Base-by-base conservation (phyloP, 1,284 basidiomycete genomes). In the Leccinum solheimii region DNA sequence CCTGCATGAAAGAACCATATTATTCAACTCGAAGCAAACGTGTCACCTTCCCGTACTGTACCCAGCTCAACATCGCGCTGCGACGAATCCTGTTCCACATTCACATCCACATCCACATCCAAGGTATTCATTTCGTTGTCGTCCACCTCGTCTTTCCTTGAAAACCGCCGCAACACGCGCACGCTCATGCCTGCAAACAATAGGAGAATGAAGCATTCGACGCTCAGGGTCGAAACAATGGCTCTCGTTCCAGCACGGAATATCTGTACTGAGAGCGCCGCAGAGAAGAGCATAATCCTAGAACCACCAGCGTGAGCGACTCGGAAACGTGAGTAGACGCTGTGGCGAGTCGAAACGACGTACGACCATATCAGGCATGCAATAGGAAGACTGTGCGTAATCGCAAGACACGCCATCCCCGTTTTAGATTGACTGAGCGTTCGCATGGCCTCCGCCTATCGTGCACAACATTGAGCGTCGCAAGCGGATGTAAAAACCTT, bases 341-440 rank as follows among this genome's bases (percentile, higher is more conserved):
- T 23, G 23, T 23, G 23, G 23, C 23, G 38, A 8, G 1, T 0
- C 2, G 13, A 19, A 21, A 26, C 11, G 36, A 69, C 66, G n/a
- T 49, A 66, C 65, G 65, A 67, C 67, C 65, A 69, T 14, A 69
- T n/a, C n/a, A 69, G 62, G 7, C 6, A 62, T 7, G 66, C 65
- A 10, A 67, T 52, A 1, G 66, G 67, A 19, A 69, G 62, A 43
- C 65, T 57, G 27, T 69, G 67, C 2, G 65, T 67, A 19, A 58
- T 65, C 0, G 65, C 56, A 45, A 69, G 56, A 23, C 54, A 62
- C 0, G 53, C 45, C 62, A 66, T 67, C n/a, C 65, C 67, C 1
- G 19, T 26, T 14, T 23, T 65, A 13, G 30, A 60, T 50, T 54
- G 55, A 57, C 49, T 50, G 27, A 63, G 60, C 1, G 19, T 56